phyloP scores from a whole-genome alignment of 2,329 filamentous ascomycete genomes.

The Colletotrichum lindemuthianum region DNA sequence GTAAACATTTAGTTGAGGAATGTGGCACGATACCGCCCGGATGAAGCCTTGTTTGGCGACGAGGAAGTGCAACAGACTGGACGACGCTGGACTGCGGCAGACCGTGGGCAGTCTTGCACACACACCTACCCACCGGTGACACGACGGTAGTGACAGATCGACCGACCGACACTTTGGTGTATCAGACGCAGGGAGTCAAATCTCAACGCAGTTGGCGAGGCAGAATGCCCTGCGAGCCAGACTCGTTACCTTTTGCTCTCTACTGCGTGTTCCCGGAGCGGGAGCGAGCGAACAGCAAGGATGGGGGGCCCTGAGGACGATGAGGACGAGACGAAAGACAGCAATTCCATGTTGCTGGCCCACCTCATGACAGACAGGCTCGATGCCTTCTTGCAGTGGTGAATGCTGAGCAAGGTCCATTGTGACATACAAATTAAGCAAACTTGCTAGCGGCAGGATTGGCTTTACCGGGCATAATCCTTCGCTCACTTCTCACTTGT shows the following conservation, averaged over 20 bases:
- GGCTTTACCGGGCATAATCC: no score
- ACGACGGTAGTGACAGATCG: conserved; percentile 28
- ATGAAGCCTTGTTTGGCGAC: conserved; percentile 11
- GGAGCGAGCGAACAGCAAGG: conserved; percentile 16
- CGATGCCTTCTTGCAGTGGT: no score
- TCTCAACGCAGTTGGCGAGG: neutral
- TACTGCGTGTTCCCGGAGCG: neutral
- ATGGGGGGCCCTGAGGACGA: neutral
- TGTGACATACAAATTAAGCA: no score
- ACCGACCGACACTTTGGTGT: conserved; percentile 27
- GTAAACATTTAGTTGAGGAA: neutral
- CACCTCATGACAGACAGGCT: neutral
- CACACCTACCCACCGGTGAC: conserved; percentile 14
- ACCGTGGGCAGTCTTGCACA: neutral
- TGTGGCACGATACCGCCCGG: conserved; percentile 15
- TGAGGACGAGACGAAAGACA: conserved; percentile 9
- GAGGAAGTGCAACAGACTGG: neutral
- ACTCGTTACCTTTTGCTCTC: neutral
- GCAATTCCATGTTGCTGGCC: neutral
- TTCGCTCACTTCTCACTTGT: no score
- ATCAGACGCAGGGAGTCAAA: conserved; percentile 16
- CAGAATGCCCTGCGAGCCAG: neutral
- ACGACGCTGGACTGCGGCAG: neutral
- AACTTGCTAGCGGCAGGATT: no score
- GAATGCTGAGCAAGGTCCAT: no score